A percentile compares a stretch with the other conserved stretches of the same genome.
Conservation (phyloP, 2,329 filamentous ascomycete genomes). For the Penicillium sclerotiorum region DNA sequence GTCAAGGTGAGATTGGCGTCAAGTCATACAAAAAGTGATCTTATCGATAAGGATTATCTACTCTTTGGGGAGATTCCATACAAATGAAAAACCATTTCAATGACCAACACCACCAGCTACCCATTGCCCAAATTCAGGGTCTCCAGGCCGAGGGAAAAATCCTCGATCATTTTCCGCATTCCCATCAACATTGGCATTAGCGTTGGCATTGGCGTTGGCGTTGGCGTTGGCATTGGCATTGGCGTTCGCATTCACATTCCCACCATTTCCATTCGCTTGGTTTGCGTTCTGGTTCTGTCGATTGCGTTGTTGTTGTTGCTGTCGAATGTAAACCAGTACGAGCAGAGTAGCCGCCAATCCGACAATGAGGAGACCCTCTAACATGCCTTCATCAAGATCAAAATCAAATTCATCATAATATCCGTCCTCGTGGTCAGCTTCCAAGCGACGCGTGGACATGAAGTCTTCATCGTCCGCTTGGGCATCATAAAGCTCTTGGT, state of each 20-base stretch:
- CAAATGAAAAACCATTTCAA: constrained; percentile 30
- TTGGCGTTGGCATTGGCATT: constrained; percentile 30
- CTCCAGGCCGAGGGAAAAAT: constrained; percentile 66
- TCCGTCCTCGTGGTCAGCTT: constrained; percentile 47
- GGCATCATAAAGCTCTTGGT: constrained; percentile 54
- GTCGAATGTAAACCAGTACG: constrained; percentile 74
- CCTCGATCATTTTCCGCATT: constrained; percentile 51
- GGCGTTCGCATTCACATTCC: constrained; percentile 30
- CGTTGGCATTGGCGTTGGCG: constrained; percentile 28
- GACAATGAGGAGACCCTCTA: constrained; percentile 85
- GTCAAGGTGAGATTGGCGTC: neutral
- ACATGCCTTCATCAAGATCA: constrained; percentile 72
- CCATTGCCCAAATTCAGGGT: constrained; percentile 71
- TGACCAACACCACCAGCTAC: constrained; percentile 65
- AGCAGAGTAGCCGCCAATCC: constrained; percentile 73
- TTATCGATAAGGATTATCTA: constrained; percentile 19
- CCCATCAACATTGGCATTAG: constrained; percentile 1
- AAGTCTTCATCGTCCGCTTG: constrained; percentile 40
- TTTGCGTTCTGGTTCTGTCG: constrained; percentile 38
- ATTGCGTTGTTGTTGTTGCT: constrained; percentile 51
- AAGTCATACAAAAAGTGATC: constrained; percentile 2
- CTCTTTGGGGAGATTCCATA: constrained; percentile 7
- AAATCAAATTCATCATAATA: constrained; percentile 64
- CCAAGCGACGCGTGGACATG: constrained; percentile 27
- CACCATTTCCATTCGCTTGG: constrained; percentile 12